Conservation (phyloP, 2,329 filamentous ascomycete species). For the Orbilia quercus region DNA sequence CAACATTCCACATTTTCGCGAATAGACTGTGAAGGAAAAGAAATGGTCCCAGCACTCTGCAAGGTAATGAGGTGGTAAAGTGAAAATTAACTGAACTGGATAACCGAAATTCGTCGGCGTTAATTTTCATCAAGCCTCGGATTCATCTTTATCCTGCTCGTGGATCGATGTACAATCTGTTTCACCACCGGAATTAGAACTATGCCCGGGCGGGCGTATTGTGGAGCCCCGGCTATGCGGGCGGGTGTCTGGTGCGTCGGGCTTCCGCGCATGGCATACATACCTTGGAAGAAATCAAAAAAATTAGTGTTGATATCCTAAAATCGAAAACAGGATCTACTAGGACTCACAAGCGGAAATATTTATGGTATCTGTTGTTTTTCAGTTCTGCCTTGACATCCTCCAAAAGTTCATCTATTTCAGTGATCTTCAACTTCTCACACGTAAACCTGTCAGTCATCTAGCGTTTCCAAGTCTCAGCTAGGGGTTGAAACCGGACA, state of each 20-base stretch:
- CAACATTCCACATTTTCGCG: too few relatives aligned
- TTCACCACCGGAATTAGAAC: constrained; percentile 34
- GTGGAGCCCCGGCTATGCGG: constrained; percentile 40
- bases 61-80: too few relatives aligned
- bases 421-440: constrained; percentile 32
- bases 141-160: constrained; percentile 27
- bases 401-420: constrained; percentile 50
- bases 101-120: too few relatives aligned
- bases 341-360: constrained; percentile 56
- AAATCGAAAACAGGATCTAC: not conserved
- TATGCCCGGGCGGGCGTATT: constrained; percentile 13
- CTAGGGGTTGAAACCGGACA: not conserved
- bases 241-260: constrained; percentile 14
- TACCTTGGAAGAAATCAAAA: constrained; percentile 9
- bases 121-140: constrained; percentile 14
- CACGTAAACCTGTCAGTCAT: constrained; percentile 2
- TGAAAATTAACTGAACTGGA: too few relatives aligned
- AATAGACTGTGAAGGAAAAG: not conserved
- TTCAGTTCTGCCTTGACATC: constrained; percentile 55
- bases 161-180: constrained; percentile 40
- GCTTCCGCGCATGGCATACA: constrained; percentile 49
- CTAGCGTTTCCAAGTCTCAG: not conserved
- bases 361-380: constrained; percentile 51
- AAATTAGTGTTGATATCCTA: constrained; percentile 6
- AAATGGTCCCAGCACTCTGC: too few relatives aligned